Conservation (phyloP, 768 basidiomycete species). For the Podaxis sp. region DNA sequence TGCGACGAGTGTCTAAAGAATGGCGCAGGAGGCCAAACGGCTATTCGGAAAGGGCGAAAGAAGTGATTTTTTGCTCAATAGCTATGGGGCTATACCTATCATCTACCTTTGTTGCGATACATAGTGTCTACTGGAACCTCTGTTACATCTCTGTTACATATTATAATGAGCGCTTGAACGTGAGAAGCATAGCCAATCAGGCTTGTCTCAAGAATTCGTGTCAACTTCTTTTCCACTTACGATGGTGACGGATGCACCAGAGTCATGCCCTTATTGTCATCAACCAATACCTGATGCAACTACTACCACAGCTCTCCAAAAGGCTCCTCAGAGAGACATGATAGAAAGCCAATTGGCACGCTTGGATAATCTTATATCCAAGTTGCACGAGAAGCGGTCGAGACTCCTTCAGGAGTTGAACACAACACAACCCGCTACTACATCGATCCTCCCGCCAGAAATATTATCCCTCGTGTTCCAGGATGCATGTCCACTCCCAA, state of each 20-base stretch:
- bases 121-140: not conserved
- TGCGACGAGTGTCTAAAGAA: constrained; percentile 48
- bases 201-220: too few species aligned
- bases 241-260: too few species aligned
- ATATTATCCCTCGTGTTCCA: not conserved
- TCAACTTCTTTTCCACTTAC: too few species aligned
- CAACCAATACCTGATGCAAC: too few species aligned
- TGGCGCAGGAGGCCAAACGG: constrained; percentile 26
- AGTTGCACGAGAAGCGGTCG: not conserved
- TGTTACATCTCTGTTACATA: not conserved
- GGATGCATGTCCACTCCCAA: not conserved
- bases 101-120: not conserved
- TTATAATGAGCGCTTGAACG: too few species aligned
- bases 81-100: not conserved
- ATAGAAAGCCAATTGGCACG: not conserved
- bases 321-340: not conserved
- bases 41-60: constrained; percentile 38
- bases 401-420: not conserved
- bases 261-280: too few species aligned
- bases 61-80: constrained; percentile 21
- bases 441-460: not conserved
- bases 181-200: too few species aligned
- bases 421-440: not conserved
- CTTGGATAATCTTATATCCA: not conserved
- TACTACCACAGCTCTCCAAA: too few species aligned